These are phyloP conservation scores for Suhomyces xylopsoci DNA, from an alignment of 805 yeast genomes.

Conservation along the genomic window DNA sequence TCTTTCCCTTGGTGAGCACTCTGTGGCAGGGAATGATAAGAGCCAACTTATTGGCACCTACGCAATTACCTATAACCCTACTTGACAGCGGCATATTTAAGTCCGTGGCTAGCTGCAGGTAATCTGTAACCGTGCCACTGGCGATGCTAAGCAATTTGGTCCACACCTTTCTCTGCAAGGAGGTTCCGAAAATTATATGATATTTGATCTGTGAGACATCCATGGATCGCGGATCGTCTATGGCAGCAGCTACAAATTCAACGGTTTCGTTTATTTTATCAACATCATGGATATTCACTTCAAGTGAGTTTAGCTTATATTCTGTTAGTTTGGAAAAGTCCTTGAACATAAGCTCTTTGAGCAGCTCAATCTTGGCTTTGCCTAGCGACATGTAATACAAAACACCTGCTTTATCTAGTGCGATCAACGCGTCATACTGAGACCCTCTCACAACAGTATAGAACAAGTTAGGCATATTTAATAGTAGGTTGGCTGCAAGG, in stretches of 20 bases:
- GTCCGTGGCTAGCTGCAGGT: constrained; percentile 28
- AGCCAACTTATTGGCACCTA: constrained; percentile 39
- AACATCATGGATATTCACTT: not conserved
- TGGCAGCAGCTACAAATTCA: constrained; percentile 5
- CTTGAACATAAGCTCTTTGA: constrained; percentile 8
- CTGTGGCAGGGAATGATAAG: constrained; percentile 45
- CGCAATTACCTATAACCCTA: constrained; percentile 41
- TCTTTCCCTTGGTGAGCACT: constrained; percentile 28
- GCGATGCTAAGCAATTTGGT: constrained; percentile 19
- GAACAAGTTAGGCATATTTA: constrained; percentile 7
- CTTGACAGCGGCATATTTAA: constrained; percentile 27
- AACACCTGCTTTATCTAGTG: constrained; percentile 12
- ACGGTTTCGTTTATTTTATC: constrained; percentile 9
- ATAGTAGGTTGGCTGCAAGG: not conserved
- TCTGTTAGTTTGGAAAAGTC: constrained; percentile 11
- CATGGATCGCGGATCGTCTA: constrained; percentile 11
- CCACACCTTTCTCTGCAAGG: constrained; percentile 40
- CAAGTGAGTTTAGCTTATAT: constrained; percentile 1
- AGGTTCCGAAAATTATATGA: constrained; percentile 37
- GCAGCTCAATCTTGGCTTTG: not conserved
- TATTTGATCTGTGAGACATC: constrained; percentile 13
- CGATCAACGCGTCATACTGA: constrained; percentile 12
- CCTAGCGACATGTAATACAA: constrained; percentile 22
- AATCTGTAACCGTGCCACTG: constrained; percentile 28
- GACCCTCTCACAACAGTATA: constrained; percentile 11